These are phyloP conservation scores for Periconia macrospinosa DNA, from an alignment of 2,329 filamentous ascomycete genomes.

Conservation along the genomic window DNA sequence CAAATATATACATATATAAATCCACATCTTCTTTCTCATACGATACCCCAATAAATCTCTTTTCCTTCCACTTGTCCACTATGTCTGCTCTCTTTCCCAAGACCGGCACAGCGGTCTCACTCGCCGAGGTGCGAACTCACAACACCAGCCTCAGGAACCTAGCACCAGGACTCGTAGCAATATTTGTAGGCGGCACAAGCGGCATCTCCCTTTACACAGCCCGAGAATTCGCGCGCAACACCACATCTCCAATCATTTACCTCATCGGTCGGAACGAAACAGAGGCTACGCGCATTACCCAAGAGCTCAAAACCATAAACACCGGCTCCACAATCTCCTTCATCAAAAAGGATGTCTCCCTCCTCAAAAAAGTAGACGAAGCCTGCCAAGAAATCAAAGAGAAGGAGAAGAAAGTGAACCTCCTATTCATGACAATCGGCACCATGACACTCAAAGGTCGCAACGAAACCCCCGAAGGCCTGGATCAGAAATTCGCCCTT, in stretches of 20 bases:
- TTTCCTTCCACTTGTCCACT: not conserved
- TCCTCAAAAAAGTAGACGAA: conserved; percentile 47
- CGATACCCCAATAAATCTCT: not conserved
- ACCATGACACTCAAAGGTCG: conserved; percentile 48
- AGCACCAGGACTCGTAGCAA: conserved; percentile 27
- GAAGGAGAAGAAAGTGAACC: conserved; percentile 57
- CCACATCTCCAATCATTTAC: conserved; percentile 44
- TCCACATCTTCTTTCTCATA: not conserved
- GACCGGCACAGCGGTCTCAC: conserved; percentile 21
- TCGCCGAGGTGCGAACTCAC: conserved; percentile 25
- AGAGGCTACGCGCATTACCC: conserved; percentile 40
- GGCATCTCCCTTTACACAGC: conserved; percentile 50
- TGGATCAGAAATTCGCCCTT: conserved; percentile 36
- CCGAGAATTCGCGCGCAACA: conserved; percentile 45
- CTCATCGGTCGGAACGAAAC: conserved; percentile 47
- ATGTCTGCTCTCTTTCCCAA: not conserved
- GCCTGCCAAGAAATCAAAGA: conserved; percentile 51
- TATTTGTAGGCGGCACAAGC: conserved; percentile 47
- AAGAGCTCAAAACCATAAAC: conserved; percentile 44
- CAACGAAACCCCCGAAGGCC: conserved; percentile 39
- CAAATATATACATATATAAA: not conserved
- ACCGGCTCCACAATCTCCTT: conserved; percentile 41
- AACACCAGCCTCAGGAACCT: conserved; percentile 28
- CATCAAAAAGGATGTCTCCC: conserved; percentile 46
- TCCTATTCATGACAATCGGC: conserved; percentile 58